Evolutionary conservation across 116 monocot species (phyloP).

Genomic region (Papilionanthe hybrid): DNA sequence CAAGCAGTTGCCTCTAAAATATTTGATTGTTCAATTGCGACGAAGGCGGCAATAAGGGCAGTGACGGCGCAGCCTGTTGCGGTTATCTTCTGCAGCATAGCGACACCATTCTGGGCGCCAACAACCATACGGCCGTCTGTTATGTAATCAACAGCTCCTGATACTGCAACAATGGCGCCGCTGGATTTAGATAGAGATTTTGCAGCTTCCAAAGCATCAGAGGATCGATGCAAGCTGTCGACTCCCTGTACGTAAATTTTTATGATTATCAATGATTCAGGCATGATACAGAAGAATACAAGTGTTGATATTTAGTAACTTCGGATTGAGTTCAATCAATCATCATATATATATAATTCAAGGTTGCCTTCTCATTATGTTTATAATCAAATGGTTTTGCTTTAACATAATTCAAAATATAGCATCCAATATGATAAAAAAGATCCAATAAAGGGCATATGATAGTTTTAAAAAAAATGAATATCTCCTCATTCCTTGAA

Average conservation of each 20-base stretch:
- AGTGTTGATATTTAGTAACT: neutral
- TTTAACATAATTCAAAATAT: too few species aligned
- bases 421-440: too few species aligned
- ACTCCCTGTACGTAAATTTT: constrained; percentile 38
- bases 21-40: constrained; percentile 52
- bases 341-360: too few species aligned
- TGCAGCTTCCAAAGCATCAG: constrained; percentile 60
- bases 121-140: constrained; percentile 57
- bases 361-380: too few species aligned
- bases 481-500: too few species aligned
- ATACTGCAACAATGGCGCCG: constrained; percentile 71
- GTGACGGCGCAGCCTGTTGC: constrained; percentile 88
- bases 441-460: too few species aligned
- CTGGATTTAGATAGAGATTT: constrained; percentile 44
- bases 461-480: too few species aligned
- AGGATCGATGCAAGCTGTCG: constrained; percentile 77
- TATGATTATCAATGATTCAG: neutral
- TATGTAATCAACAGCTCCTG: constrained; percentile 71
- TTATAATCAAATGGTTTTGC: too few species aligned
- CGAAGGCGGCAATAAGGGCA: constrained; percentile 78
- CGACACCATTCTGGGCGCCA: constrained; percentile 47
- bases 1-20: constrained; percentile 61
- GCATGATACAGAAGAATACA: neutral
- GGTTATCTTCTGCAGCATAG: constrained; percentile 90
- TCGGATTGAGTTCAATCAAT: too few species aligned